Percentiles rank a stretch among this genome's conserved stretches.
These are phyloP conservation scores for Saccharum officinarum DNA, from an alignment of 176 grass and related monocot species.

Conservation along the genomic window DNA sequence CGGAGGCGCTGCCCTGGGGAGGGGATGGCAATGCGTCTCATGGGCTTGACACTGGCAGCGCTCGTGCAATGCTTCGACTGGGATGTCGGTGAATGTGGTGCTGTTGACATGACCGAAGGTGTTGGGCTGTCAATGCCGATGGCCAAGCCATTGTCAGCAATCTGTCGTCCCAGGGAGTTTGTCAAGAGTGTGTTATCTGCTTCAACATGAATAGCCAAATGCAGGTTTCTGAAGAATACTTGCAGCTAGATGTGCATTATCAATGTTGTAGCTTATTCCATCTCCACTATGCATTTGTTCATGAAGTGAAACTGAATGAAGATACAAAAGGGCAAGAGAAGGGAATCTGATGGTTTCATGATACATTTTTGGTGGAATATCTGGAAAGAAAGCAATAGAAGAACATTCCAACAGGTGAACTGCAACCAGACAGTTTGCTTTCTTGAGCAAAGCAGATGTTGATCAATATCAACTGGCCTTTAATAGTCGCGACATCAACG, in stretches of 20 bases:
- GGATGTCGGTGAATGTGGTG: not conserved
- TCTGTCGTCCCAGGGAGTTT: slow-evolving; percentile 28
- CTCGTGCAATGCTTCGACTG: slow-evolving; percentile 79
- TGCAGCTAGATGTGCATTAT: not conserved
- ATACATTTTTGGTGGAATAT: too few relatives aligned
- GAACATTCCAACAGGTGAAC: too few relatives aligned
- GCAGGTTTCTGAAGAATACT: not conserved
- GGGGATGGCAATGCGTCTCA: slow-evolving; percentile 41
- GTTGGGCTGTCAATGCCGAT: slow-evolving; percentile 35
- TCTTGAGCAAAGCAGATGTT: too few relatives aligned
- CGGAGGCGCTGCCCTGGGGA: slow-evolving; percentile 67
- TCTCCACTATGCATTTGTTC: not conserved
- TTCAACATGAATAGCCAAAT: not conserved
- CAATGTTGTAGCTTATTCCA: not conserved
- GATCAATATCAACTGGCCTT: too few relatives aligned
- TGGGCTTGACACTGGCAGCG: slow-evolving; percentile 46
- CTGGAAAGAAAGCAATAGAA: too few relatives aligned
- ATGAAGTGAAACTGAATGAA: not conserved
- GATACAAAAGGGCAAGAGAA: not conserved
- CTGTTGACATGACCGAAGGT: slow-evolving; percentile 53
- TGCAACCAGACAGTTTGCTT: too few relatives aligned
- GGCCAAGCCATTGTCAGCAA: slow-evolving; percentile 14
- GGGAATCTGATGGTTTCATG: too few relatives aligned
- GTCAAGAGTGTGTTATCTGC: slow-evolving; percentile 23
- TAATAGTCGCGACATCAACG: too few relatives aligned